phyloP scores from a whole-genome alignment of 306 rosid species.

The Cicer pinnatifidum region DNA sequence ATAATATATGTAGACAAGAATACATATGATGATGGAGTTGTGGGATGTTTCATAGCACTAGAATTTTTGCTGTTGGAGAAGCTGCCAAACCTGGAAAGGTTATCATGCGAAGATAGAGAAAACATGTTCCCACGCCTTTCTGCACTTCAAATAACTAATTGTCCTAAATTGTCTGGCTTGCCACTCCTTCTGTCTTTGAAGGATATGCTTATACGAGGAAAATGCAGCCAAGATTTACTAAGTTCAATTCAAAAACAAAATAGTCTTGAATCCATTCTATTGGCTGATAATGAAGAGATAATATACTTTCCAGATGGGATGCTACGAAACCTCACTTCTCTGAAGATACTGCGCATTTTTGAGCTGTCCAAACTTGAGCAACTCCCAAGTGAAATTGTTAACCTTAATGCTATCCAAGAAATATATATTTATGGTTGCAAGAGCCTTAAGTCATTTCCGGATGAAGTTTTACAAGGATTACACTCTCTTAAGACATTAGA shows the following conservation, averaged over 20 bases:
- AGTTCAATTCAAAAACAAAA: background rate
- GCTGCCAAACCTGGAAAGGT: constrained; percentile 35
- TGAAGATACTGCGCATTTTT: background rate
- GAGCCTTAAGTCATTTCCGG: background rate
- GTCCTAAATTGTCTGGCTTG: constrained; percentile 31
- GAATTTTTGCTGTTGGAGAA: background rate
- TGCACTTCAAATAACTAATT: background rate
- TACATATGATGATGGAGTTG: constrained; percentile 9
- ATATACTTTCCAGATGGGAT: constrained; percentile 31
- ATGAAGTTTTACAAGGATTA: constrained; percentile 14
- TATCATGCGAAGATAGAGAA: constrained; percentile 37
- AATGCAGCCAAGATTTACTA: constrained; percentile 7
- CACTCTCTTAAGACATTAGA: background rate
- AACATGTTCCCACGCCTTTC: constrained; percentile 36
- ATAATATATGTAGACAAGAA: background rate
- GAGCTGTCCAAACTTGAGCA: background rate
- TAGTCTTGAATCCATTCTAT: background rate
- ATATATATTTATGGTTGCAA: background rate
- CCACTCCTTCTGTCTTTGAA: constrained; percentile 39
- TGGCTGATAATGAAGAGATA: background rate
- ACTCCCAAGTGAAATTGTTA: constrained; percentile 12
- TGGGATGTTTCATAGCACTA: constrained; percentile 23
- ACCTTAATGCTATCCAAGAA: background rate
- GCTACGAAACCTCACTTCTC: constrained; percentile 14
- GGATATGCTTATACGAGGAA: background rate